Conservation (phyloP, 1,139 yeast species). For the Eremothecium cymbalariae region DNA sequence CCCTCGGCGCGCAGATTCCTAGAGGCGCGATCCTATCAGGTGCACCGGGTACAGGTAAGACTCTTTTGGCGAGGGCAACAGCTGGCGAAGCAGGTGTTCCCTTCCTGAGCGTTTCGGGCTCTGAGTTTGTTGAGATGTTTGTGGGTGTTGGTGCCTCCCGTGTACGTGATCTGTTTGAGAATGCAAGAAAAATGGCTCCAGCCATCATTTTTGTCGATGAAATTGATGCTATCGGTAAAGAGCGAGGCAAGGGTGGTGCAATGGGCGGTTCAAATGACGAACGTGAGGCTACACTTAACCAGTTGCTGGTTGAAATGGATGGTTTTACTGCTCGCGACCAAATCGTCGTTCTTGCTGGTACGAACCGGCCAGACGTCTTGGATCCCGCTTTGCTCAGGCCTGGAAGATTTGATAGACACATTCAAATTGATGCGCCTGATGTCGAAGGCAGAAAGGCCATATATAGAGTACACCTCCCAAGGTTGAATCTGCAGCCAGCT, state of each 20-base stretch:
- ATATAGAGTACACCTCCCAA: slow-evolving; percentile 72
- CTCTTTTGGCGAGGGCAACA: slow-evolving; percentile 93
- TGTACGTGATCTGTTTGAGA: slow-evolving; percentile 87
- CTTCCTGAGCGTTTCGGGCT: slow-evolving; percentile 87
- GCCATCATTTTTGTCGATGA: slow-evolving; percentile 92
- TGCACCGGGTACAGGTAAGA: slow-evolving; percentile 99
- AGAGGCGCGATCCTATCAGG: slow-evolving; percentile 96
- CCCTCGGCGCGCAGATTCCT: slow-evolving; percentile 92
- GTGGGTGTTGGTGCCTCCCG: slow-evolving; percentile 98
- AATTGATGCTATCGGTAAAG: slow-evolving; percentile 96
- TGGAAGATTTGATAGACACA: slow-evolving; percentile 93
- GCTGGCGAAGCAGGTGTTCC: slow-evolving; percentile 99
- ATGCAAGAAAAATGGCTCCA: slow-evolving; percentile 91
- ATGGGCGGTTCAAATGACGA: slow-evolving; percentile 87
- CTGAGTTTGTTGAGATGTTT: slow-evolving; percentile 98
- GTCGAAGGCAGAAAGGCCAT: slow-evolving; percentile 89
- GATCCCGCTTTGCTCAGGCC: slow-evolving; percentile 93
- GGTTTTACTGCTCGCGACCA: slow-evolving; percentile 88
- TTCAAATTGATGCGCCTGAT: slow-evolving; percentile 85
- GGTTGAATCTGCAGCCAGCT: slow-evolving; percentile 42
- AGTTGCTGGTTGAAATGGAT: slow-evolving; percentile 94
- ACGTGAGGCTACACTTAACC: slow-evolving; percentile 92
- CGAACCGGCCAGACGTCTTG: slow-evolving; percentile 87
- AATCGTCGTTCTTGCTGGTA: slow-evolving; percentile 95
- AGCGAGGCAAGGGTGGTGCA: slow-evolving; percentile 74